Evolutionary conservation across 352 stramenopile genomes (phyloP).

Genomic region (Phytophthora uliginosa): DNA sequence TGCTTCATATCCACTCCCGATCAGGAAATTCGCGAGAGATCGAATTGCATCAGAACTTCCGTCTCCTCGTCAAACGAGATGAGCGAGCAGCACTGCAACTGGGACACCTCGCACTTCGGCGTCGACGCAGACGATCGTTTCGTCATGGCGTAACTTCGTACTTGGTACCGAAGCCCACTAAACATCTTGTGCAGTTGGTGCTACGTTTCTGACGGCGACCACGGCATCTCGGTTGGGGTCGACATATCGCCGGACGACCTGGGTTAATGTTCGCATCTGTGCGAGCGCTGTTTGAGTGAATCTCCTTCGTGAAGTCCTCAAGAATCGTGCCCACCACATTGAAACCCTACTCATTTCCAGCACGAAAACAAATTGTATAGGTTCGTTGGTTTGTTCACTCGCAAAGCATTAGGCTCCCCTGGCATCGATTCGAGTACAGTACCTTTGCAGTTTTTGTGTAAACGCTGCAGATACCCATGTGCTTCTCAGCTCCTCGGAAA

Average conservation of each 20-base stretch:
- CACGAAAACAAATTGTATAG: background rate
- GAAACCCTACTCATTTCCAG: constrained; percentile 21
- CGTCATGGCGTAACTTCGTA: constrained; percentile 27
- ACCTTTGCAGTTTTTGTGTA: background rate
- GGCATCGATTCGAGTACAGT: background rate
- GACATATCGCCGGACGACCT: constrained; percentile 37
- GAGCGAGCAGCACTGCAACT: constrained; percentile 33
- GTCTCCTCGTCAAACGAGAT: constrained; percentile 32
- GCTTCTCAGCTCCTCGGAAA: background rate
- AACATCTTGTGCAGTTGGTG: constrained; percentile 32
- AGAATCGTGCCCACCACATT: constrained; percentile 34
- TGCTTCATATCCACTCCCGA: constrained; percentile 1
- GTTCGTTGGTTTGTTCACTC: background rate
- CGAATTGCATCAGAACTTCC: constrained; percentile 18
- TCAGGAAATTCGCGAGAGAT: constrained; percentile 31
- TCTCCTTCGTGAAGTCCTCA: constrained; percentile 39
- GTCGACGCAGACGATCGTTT: constrained; percentile 29
- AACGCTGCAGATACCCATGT: background rate
- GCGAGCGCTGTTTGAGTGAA: constrained; percentile 26
- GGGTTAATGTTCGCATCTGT: constrained; percentile 35
- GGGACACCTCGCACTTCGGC: constrained; percentile 25
- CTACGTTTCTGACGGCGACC: constrained; percentile 37
- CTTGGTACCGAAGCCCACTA: constrained; percentile 22
- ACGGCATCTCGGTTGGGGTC: constrained; percentile 42
- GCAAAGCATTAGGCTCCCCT: constrained; percentile 4